Evolutionary conservation across 164 flowering plant genomes (phyloP).

Genomic region (Amborella trichopoda): DNA sequence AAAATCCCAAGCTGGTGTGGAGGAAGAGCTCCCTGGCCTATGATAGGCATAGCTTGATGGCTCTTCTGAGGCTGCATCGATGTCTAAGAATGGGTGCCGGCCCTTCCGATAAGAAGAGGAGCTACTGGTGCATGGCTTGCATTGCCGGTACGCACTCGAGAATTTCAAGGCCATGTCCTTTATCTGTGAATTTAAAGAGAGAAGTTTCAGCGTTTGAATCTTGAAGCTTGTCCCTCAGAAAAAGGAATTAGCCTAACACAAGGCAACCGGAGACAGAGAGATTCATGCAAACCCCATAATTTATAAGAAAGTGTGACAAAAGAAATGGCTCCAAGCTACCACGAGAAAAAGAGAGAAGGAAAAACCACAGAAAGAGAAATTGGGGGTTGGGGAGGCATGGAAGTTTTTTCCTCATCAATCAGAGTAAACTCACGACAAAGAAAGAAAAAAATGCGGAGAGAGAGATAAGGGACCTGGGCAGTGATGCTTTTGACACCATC

Average conservation of each 20-base stretch:
- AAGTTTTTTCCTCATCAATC: too few relatives aligned
- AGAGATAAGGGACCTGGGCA: conserved; percentile 43
- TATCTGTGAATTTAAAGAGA: conserved; percentile 65
- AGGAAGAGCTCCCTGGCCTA: conserved; percentile 61
- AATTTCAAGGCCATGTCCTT: conserved; percentile 95
- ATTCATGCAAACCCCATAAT: too few relatives aligned
- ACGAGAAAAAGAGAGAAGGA: too few relatives aligned
- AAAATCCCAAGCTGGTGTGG: conserved; percentile 92
- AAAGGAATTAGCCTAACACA: too few relatives aligned
- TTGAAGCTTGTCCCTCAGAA: too few relatives aligned
- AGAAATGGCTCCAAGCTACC: too few relatives aligned
- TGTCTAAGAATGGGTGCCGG: conserved; percentile 51
- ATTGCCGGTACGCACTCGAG: conserved; percentile 56
- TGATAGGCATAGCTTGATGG: conserved; percentile 39
- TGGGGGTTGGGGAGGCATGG: too few relatives aligned
- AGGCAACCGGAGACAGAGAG: too few relatives aligned
- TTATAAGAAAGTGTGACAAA: too few relatives aligned
- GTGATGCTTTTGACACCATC: conserved; percentile 93
- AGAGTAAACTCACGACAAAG: not conserved
- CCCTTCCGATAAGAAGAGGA: conserved; percentile 36
- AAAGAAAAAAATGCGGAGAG: conserved; percentile 3
- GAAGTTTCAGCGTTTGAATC: too few relatives aligned
- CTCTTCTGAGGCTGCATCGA: conserved; percentile 75
- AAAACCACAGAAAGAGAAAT: too few relatives aligned
- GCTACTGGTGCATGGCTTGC: conserved; percentile 39